Evolutionary conservation across 805 yeast genomes (phyloP).

Genomic region (Candida sonorensis): DNA sequence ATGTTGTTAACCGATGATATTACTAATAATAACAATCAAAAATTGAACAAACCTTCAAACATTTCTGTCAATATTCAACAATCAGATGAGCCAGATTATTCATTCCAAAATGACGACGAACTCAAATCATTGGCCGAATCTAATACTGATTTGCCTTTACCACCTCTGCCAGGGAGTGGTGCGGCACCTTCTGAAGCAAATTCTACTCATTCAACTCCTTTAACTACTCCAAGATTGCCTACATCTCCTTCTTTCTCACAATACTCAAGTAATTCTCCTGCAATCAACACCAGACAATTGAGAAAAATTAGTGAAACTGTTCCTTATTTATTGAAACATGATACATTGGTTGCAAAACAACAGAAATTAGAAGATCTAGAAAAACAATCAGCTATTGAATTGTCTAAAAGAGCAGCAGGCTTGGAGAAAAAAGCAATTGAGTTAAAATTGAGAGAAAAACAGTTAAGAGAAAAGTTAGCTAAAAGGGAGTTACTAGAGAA

Average conservation of each 20-base stretch:
- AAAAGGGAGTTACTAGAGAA: slow-evolving; percentile 7
- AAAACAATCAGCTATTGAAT: slow-evolving; percentile 67
- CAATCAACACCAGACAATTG: slow-evolving; percentile 49
- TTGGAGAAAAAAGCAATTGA: slow-evolving; percentile 70
- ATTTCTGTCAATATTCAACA: slow-evolving; percentile 15
- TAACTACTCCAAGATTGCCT: slow-evolving; percentile 16
- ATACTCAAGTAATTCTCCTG: slow-evolving; percentile 18
- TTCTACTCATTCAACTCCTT: slow-evolving; percentile 10
- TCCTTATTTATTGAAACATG: slow-evolving; percentile 78
- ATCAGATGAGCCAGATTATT: slow-evolving; percentile 12
- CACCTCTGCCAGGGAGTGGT: no score
- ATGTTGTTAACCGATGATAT: slow-evolving; percentile 8
- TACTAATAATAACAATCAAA: neutral
- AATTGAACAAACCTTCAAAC: slow-evolving; percentile 1
- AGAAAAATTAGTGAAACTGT: slow-evolving; percentile 78
- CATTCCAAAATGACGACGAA: slow-evolving; percentile 20
- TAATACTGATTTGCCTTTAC: slow-evolving; percentile 6
- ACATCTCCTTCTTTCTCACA: slow-evolving; percentile 19
- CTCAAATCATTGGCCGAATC: slow-evolving; percentile 14
- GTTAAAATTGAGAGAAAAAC: slow-evolving; percentile 58
- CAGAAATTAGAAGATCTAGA: slow-evolving; percentile 75
- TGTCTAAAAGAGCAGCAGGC: slow-evolving; percentile 67
- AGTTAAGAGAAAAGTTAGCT: slow-evolving; percentile 36
- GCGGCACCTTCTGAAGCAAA: no score
- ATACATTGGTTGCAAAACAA: slow-evolving; percentile 65